Evolutionary conservation across 352 stramenopile species (phyloP).

Genomic region (Globisporangium nagaii): DNA sequence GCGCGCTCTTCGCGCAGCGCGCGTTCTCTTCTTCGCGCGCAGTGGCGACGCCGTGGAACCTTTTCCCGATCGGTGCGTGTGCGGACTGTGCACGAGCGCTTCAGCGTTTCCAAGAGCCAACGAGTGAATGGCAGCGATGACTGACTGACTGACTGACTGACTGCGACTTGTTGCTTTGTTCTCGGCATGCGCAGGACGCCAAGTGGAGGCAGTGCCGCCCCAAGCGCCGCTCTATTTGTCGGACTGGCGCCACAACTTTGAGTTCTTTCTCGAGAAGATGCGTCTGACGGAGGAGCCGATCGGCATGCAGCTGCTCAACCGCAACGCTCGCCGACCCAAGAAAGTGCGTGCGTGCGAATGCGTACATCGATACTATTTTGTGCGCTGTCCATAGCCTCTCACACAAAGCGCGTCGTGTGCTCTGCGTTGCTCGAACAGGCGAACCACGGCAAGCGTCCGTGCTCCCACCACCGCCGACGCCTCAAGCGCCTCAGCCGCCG

Average conservation of each 20-base stretch:
- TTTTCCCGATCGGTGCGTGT: constrained; percentile 36
- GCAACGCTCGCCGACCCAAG: constrained; percentile 31
- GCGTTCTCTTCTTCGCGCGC: constrained; percentile 19
- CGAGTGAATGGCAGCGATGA: background rate
- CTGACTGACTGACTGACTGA: background rate
- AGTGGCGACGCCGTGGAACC: constrained; percentile 24
- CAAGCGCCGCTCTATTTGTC: constrained; percentile 42
- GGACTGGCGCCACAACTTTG: constrained; percentile 47
- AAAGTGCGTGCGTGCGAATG: constrained; percentile 26
- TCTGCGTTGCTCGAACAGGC: constrained; percentile 14
- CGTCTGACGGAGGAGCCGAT: constrained; percentile 25
- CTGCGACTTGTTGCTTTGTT: background rate
- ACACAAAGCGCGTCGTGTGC: too few species aligned
- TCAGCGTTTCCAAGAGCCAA: background rate
- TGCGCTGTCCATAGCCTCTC: too few species aligned
- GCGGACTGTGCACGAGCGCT: background rate
- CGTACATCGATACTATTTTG: too few species aligned
- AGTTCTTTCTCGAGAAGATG: constrained; percentile 57
- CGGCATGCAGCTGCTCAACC: constrained; percentile 40
- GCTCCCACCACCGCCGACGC: constrained; percentile 40
- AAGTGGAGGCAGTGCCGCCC: background rate
- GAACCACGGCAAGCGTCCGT: constrained; percentile 49
- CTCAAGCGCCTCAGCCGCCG: constrained; percentile 37
- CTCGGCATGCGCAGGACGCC: constrained; percentile 6
- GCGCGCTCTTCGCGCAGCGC: background rate